A percentile compares a stretch with the other conserved stretches of the same genome.
Conservation (phyloP, 2,329 filamentous ascomycete species). For the Colletotrichum costaricense region DNA sequence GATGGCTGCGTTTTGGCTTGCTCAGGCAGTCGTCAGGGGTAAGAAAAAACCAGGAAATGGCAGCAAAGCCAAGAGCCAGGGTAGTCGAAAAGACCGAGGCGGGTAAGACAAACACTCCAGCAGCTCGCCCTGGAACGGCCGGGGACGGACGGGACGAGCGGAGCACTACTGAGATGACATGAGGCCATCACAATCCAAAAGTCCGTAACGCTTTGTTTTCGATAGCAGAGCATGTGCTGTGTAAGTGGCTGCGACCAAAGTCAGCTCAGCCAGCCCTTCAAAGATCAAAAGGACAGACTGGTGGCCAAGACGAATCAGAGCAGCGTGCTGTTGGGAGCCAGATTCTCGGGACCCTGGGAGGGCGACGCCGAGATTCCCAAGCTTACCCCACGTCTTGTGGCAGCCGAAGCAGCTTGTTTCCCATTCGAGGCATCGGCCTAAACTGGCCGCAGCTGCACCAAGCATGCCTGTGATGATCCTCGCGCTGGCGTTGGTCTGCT, state of each 20-base stretch:
- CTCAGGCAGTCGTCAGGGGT: background rate
- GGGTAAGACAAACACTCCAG: constrained; percentile 22
- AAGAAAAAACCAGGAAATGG: constrained; percentile 2
- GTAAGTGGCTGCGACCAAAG: background rate
- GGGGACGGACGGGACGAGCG: constrained; percentile 20
- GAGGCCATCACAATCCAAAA: constrained; percentile 29
- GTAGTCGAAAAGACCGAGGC: constrained; percentile 22
- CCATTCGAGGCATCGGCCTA: constrained; percentile 30
- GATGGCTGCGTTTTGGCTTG: background rate
- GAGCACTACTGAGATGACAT: constrained; percentile 20
- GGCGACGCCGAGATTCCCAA: constrained; percentile 33
- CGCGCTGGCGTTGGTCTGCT: constrained; percentile 19
- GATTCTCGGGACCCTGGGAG: constrained; percentile 24
- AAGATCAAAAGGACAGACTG: constrained; percentile 3
- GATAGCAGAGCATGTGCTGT: background rate
- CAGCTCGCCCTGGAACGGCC: constrained; percentile 15
- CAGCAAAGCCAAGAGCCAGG: constrained; percentile 21
- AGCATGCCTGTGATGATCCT: constrained; percentile 35
- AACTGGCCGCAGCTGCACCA: constrained; percentile 27
- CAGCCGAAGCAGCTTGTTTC: constrained; percentile 34
- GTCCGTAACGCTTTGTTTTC: background rate
- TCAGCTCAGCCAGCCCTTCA: background rate
- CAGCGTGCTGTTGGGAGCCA: constrained; percentile 33
- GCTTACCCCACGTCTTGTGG: constrained; percentile 35
- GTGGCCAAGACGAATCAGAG: constrained; percentile 31